Evolutionary conservation across 441 rosid species (phyloP).

Genomic region (Brassica balearica): DNA sequence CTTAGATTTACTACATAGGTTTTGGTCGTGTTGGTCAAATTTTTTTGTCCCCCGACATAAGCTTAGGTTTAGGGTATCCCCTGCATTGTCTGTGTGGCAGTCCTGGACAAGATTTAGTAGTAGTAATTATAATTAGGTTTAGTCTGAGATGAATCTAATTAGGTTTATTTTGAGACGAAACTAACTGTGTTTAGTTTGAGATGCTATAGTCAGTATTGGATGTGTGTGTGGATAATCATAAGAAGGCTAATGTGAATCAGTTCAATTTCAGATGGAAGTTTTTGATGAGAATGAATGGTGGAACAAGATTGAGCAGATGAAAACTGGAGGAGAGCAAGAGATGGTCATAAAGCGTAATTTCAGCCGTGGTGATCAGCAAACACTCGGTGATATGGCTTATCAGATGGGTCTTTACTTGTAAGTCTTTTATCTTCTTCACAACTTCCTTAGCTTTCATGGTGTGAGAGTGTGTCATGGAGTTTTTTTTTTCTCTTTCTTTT

Average conservation of each 20-base stretch:
- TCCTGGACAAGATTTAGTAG: not conserved
- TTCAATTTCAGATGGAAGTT: slow-evolving; percentile 66
- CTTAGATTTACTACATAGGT: not conserved
- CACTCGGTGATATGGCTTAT: slow-evolving; percentile 72
- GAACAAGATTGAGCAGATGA: slow-evolving; percentile 79
- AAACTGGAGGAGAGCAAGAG: slow-evolving; percentile 69
- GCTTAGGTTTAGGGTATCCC: not conserved
- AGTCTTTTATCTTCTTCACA: slow-evolving; percentile 39
- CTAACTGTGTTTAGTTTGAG: not conserved
- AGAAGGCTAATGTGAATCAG: slow-evolving; percentile 2
- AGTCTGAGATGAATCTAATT: slow-evolving; percentile 6
- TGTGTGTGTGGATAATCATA: not conserved
- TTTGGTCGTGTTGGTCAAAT: slow-evolving; percentile 20
- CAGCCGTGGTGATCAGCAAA: slow-evolving; percentile 75
- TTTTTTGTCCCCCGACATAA: not conserved
- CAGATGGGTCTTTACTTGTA: slow-evolving; percentile 86
- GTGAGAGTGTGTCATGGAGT: slow-evolving; percentile 24
- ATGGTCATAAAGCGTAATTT: slow-evolving; percentile 68
- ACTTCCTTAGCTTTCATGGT: not conserved
- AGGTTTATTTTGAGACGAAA: slow-evolving; percentile 6
- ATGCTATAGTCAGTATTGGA: no score
- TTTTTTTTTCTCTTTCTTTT: slow-evolving; percentile 14
- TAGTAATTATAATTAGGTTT: not conserved
- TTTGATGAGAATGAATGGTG: slow-evolving; percentile 83
- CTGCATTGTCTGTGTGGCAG: not conserved